These are phyloP conservation scores for Lactarius quietus DNA, from an alignment of 768 basidiomycete species.

Conservation along the genomic window DNA sequence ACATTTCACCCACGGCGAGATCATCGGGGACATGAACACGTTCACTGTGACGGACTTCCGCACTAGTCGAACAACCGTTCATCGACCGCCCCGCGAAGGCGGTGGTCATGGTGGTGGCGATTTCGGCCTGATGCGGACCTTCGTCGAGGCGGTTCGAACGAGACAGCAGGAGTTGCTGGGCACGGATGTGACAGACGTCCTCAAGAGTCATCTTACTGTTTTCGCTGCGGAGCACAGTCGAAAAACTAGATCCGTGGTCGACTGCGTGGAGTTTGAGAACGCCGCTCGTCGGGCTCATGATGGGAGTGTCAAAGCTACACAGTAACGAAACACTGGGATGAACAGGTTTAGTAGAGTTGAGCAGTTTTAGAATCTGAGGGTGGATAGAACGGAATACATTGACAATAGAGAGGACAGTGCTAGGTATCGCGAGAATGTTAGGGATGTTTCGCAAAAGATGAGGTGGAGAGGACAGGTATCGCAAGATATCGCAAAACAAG, in stretches of 20 bases:
- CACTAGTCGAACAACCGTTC: slow-evolving; percentile 42
- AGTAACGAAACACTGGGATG: neutral
- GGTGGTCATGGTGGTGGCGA: slow-evolving; percentile 87
- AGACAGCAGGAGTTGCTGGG: slow-evolving; percentile 62
- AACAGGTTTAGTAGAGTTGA: neutral
- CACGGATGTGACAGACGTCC: slow-evolving; percentile 62
- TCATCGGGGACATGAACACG: slow-evolving; percentile 77
- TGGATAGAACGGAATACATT: slow-evolving; percentile 12
- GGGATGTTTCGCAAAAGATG: slow-evolving; percentile 13
- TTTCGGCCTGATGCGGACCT: slow-evolving; percentile 65
- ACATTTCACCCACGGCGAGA: slow-evolving; percentile 85
- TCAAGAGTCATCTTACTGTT: slow-evolving; percentile 77
- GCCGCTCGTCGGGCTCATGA: slow-evolving; percentile 38
- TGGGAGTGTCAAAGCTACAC: neutral
- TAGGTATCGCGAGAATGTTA: slow-evolving; percentile 18
- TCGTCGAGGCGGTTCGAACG: slow-evolving; percentile 69
- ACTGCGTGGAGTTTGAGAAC: slow-evolving; percentile 64
- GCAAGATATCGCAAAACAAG: slow-evolving; percentile 27
- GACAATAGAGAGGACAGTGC: slow-evolving; percentile 12
- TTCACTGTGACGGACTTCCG: slow-evolving; percentile 80
- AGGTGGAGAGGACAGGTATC: slow-evolving; percentile 18
- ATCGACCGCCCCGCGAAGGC: slow-evolving; percentile 52
- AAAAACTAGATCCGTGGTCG: slow-evolving; percentile 61
- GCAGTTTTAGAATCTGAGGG: neutral
- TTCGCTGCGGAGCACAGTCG: slow-evolving; percentile 86